Base-by-base conservation (phyloP, 2,329 filamentous ascomycete species). In the Colletotrichum caudatum region DNA sequence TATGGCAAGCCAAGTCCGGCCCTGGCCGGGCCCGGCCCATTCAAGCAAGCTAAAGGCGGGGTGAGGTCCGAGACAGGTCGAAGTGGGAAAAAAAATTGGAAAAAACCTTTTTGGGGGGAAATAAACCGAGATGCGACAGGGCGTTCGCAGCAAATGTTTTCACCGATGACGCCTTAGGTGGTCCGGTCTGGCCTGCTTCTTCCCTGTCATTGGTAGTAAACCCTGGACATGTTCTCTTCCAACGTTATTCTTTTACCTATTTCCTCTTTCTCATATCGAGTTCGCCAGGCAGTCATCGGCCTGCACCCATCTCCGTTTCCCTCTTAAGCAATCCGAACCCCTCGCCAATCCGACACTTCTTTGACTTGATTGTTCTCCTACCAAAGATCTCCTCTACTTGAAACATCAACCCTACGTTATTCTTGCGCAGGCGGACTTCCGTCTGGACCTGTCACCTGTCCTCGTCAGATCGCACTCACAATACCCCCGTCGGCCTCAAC, bases 91-190 rank as follows among this genome's bases (percentile, higher is more conserved):
- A 51, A 26, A 26, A 51, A 41, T 18, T 12, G 14, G 39, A 7
- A 18, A 29, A n/a, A 48, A 46, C 5, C 16, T n/a, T n/a, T 3
- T 29, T 29, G 29, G 7, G 20, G 7, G 12, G 3, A 46, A 26
- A n/a, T 8, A 60, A n/a, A 14, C 44, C 20, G 44, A 60, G 39
- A 48, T 58, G n/a, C 56, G n/a, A 58, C 20, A 41, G 56, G 56
- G n/a, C 39, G 33, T 26, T 46, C 20, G 26, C 35, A 61, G n/a
- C 41, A 44, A 41, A 44, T 56, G 60, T 23, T 33, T 65, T 67
- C 41, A n/a, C 58, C 53, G 20, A 67, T 57, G 65, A 63, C 58
- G 39, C 65, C 58, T 46, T 64, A 23, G 64, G 44, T 44, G 54
- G 35, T 60, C 57, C 46, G 8, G 51, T 35, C 51, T 14, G 59